Conservation (phyloP, 176 grass and related monocot species). For the Aegilops umbellulata region DNA sequence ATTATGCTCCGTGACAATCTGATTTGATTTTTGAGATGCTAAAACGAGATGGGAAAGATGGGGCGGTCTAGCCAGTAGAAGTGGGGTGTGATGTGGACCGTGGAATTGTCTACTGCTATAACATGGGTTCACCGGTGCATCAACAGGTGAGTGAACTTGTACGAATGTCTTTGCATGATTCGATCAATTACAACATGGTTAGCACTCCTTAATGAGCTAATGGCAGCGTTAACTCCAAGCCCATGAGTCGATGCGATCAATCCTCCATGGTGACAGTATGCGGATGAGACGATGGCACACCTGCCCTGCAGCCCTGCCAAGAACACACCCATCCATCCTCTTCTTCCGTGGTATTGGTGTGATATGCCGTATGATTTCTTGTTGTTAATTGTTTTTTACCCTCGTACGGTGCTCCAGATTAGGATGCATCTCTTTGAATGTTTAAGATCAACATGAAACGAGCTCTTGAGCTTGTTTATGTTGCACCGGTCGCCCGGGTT, state of each 20-base stretch:
- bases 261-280: background rate
- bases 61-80: background rate
- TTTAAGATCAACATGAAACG: background rate
- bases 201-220: too few relatives aligned
- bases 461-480: background rate
- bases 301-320: background rate
- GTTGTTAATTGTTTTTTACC: background rate
- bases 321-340: background rate
- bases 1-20: too few relatives aligned
- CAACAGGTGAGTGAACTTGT: too few relatives aligned
- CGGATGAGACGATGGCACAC: background rate
- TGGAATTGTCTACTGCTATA: background rate
- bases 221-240: background rate
- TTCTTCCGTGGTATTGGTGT: background rate
- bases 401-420: background rate
- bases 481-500: background rate
- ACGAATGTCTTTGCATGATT: too few relatives aligned
- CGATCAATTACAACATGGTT: too few relatives aligned
- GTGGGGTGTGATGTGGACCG: background rate
- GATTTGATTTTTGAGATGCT: too few relatives aligned
- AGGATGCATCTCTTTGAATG: too few relatives aligned
- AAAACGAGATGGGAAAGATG: background rate
- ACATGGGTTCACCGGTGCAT: background rate
- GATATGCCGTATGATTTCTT: too few relatives aligned
- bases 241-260: background rate